Evolutionary conservation across 768 basidiomycete species (phyloP), one percentile per base, ranked within the genome.

Genomic region (Serendipita vermifera): DNA sequence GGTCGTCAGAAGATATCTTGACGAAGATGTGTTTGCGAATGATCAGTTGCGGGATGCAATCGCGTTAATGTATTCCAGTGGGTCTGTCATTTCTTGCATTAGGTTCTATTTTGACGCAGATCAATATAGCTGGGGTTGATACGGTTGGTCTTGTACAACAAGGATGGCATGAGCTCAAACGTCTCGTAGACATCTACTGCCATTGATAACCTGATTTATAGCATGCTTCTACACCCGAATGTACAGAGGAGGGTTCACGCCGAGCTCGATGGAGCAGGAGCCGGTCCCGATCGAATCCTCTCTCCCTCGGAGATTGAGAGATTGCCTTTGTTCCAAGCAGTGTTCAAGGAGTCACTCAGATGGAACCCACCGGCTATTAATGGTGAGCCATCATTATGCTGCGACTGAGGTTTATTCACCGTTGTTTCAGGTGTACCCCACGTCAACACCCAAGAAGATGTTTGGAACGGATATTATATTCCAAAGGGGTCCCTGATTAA

Each of bases 231-330:
- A 15, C 61, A 61, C 43, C 66, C 65, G 0, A 62, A 64, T 1
- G 60, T 59, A 2, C 65, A 65, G 58, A 56, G 41, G 14, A 59
- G 57, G 14, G 64, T 64, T 1, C 73, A 75, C 48, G 59, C 58
- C 5, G 75, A 74, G 41, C 64, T 77, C 9, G 72, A 75, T 32
- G 39, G 53, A 1, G 62, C 72, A n/a, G n/a, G n/a, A 9, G 48
- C 68, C 7, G 70, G 70, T 7, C 33, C 26, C 6, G 62, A 65
- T 24, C 65, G 71, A 0, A 62, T 75, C 5, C 71, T 72, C 1
- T 67, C 59, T 0, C 55, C 69, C n/a, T 66, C 65, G 2, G 72
- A 75, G 54, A 60, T 61, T 2, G 59, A 63, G 3, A 56, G 59
- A 0, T 56, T 74, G 14, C 71, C 71, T 0, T 74, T 72, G 51